Conservation (phyloP, 352 stramenopile species). For the Phytophthora europaea region DNA sequence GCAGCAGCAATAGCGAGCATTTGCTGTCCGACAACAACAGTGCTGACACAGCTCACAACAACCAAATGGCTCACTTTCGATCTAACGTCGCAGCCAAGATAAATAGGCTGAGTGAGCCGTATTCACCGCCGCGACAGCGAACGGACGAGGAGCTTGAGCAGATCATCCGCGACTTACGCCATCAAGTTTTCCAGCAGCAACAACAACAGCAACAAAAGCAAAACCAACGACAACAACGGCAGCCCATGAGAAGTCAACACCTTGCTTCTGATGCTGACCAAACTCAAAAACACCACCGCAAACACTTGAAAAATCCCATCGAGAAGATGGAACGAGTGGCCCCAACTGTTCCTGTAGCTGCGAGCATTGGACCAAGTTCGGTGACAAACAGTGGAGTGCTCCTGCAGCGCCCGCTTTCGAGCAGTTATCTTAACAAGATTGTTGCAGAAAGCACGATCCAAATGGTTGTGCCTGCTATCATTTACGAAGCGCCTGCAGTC, state of each 20-base stretch:
- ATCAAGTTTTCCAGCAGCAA: slow-evolving; percentile 57
- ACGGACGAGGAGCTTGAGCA: slow-evolving; percentile 73
- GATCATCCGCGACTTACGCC: slow-evolving; percentile 72
- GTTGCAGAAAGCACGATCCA: slow-evolving; percentile 28
- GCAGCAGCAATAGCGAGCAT: slow-evolving; percentile 9
- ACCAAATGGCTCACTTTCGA: slow-evolving; percentile 1
- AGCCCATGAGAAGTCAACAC: not conserved
- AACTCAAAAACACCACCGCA: slow-evolving; percentile 28
- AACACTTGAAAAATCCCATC: slow-evolving; percentile 73
- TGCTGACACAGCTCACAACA: not conserved
- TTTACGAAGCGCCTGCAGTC: slow-evolving; percentile 16
- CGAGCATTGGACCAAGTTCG: slow-evolving; percentile 4
- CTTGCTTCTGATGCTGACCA: slow-evolving; percentile 11
- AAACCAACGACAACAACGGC: not conserved
- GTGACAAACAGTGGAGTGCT: slow-evolving; percentile 8
- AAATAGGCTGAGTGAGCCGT: not conserved
- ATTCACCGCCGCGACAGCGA: slow-evolving; percentile 22
- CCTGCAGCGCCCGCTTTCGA: slow-evolving; percentile 37
- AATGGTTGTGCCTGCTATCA: slow-evolving; percentile 36
- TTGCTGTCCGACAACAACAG: not conserved
- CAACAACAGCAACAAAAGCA: slow-evolving; percentile 11
- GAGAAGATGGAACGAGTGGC: slow-evolving; percentile 52
- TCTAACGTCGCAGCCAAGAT: not conserved
- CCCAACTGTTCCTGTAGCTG: slow-evolving; percentile 4
- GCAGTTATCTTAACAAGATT: slow-evolving; percentile 23